Conservation (phyloP, 2,329 filamentous ascomycete genomes). For the Lojkania enalia region DNA sequence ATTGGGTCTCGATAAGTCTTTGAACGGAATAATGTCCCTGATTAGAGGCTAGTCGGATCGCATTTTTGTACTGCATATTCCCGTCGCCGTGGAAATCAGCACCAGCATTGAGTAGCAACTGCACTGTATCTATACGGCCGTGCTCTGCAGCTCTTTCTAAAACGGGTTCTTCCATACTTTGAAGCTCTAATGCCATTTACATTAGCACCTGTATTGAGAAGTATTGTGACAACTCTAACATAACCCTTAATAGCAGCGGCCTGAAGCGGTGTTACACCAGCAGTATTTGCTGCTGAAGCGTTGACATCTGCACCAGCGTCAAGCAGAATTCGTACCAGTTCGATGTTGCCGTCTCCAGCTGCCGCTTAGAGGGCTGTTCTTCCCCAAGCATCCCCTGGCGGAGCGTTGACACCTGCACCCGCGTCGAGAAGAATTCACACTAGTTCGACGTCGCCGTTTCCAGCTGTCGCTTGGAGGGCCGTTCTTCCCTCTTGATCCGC, state of each 20-base stretch:
- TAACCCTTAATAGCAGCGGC: conserved; percentile 4
- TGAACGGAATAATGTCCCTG: conserved; percentile 3
- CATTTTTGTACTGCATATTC: background rate
- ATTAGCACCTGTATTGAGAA: conserved; percentile 6
- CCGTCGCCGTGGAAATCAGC: conserved; percentile 7
- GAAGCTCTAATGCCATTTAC: conserved; percentile 8
- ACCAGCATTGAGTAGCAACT: conserved; percentile 30
- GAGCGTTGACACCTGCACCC: background rate
- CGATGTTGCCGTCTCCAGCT: conserved; percentile 3
- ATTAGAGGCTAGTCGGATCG: background rate
- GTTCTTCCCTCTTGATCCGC: background rate
- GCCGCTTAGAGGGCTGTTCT: conserved; percentile 9
- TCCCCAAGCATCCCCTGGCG: background rate
- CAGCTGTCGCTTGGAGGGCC: background rate
- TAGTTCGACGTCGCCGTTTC: background rate
- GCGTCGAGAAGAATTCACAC: background rate
- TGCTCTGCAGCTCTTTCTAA: conserved; percentile 33
- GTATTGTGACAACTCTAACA: background rate
- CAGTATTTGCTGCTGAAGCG: background rate
- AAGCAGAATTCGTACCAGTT: conserved; percentile 5
- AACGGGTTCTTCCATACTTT: conserved; percentile 24
- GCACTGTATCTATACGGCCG: conserved; percentile 33
- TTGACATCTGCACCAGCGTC: conserved; percentile 5
- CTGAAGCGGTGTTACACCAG: conserved; percentile 10
- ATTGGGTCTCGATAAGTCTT: background rate